phyloP scores from a whole-genome alignment of 306 rosid species.

The Gillenia trifoliata region DNA sequence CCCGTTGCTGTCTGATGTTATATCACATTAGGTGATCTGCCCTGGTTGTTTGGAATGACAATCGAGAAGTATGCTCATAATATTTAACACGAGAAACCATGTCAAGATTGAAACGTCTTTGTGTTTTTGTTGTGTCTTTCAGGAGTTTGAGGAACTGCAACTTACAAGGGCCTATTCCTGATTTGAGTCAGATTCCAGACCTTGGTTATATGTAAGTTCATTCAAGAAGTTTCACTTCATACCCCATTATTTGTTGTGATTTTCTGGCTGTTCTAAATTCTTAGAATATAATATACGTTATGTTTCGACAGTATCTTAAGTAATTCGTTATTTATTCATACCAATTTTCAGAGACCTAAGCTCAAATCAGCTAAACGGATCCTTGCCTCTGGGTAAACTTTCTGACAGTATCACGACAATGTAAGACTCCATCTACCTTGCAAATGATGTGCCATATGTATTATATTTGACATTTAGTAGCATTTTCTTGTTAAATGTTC shows the following conservation, averaged over 20 bases:
- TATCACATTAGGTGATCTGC: neutral
- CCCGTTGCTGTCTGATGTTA: neutral
- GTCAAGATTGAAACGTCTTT: conserved; percentile 8
- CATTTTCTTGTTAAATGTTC: neutral
- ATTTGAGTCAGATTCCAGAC: conserved; percentile 53
- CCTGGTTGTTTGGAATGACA: neutral
- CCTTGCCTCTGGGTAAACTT: conserved; percentile 55
- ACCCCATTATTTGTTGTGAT: neutral
- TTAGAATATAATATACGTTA: neutral
- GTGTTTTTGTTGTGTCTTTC: conserved; percentile 23
- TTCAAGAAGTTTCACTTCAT: conserved; percentile 9
- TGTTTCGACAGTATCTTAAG: conserved; percentile 6
- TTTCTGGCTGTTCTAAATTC: neutral
- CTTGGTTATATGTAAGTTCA: conserved; percentile 68
- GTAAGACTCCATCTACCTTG: conserved; percentile 47
- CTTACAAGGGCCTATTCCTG: conserved; percentile 81
- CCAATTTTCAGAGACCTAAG: conserved; percentile 73
- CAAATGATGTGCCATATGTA: conserved; percentile 12
- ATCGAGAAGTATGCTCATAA: neutral
- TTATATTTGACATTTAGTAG: neutral
- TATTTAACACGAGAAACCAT: neutral
- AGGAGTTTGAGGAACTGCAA: conserved; percentile 92
- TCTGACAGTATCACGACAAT: conserved; percentile 68
- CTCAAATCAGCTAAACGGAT: conserved; percentile 62
- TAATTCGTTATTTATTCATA: conserved; percentile 17